phyloP scores from a whole-genome alignment of 768 basidiomycete genomes.

The Favolaschia claudopus region DNA sequence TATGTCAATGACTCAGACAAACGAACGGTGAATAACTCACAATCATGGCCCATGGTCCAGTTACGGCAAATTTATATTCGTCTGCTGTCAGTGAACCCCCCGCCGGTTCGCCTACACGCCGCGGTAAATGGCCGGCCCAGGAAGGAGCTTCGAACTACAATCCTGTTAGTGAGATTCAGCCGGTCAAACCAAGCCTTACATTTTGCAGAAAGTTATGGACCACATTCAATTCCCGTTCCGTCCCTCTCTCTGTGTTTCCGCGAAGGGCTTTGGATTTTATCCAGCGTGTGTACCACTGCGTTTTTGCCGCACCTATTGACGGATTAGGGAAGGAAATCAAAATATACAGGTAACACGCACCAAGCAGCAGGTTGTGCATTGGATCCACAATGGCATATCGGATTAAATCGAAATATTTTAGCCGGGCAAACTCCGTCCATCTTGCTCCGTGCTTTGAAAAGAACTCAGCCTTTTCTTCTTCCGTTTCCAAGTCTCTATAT shows the following conservation, averaged over 20 bases:
- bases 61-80: conserved; percentile 31
- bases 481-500: background rate
- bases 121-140: conserved; percentile 29
- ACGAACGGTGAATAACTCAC: too few relatives aligned
- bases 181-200: background rate
- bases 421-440: conserved; percentile 30
- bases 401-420: conserved; percentile 32
- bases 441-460: conserved; percentile 23
- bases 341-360: background rate
- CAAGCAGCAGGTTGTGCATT: conserved; percentile 23
- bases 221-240: conserved; percentile 20
- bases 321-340: background rate
- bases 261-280: conserved; percentile 23
- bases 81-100: conserved; percentile 34
- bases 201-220: conserved; percentile 25
- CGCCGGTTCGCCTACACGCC: conserved; percentile 31
- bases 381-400: conserved; percentile 23
- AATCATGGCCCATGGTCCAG: conserved; percentile 25
- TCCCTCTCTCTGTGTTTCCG: background rate
- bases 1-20: too few relatives aligned
- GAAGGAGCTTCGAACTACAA: conserved; percentile 30
- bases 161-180: background rate
- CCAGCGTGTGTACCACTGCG: conserved; percentile 32
- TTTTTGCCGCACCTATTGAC: conserved; percentile 32
- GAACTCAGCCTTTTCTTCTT: conserved; percentile 2